Base-by-base conservation (phyloP, 2,329 filamentous ascomycete species). In the Exophiala bonariae region DNA sequence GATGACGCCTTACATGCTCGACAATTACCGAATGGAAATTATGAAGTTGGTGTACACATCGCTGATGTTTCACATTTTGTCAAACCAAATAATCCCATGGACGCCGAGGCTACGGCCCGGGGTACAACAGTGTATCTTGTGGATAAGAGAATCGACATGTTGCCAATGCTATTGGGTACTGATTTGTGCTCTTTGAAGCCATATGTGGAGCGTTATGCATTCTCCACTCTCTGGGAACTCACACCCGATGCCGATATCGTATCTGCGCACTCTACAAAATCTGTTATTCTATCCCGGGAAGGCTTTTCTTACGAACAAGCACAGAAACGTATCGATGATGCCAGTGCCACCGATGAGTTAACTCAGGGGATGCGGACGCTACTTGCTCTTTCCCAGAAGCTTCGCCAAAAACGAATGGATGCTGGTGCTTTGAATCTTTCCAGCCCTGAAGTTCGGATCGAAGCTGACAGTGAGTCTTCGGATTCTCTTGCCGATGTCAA, bases 11-110 rank as follows among this genome's bases (percentile, higher is more conserved):
- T 99, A 5, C 95, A 99, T 67, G 91, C 93, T 5, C 80, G 84
- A 51, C 77, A 79, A 41, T 73, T 99, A 17, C 85, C 89, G 0
- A 97, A 97, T 61, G 93, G 95, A 34, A 96, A 97, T 66, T 91
- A 84, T 56, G 89, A 97, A 67, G 90, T 99, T 8, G 93, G 93
- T 55, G 93, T 99, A 13, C 95, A 99, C 69, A 99, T 99, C 68
- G 95, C 93, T 20, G 93, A 99, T 67, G 93, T 99, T n/a, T 97
- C 93, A 8, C 87, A 99, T 70, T 99, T 99, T 64, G 93, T 99
- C 61, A 95, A 93, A 70, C 91, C 95, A 19, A 90, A 88, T 67
- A 99, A 92, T 62, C 86, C 93, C 44, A 99, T 99, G 93, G 95
- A 99, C 65, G 81, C 84, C 38, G 93, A 99, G 71, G 93, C 93